Conservation (phyloP, 768 basidiomycete genomes). For the Amanita inopinata region DNA sequence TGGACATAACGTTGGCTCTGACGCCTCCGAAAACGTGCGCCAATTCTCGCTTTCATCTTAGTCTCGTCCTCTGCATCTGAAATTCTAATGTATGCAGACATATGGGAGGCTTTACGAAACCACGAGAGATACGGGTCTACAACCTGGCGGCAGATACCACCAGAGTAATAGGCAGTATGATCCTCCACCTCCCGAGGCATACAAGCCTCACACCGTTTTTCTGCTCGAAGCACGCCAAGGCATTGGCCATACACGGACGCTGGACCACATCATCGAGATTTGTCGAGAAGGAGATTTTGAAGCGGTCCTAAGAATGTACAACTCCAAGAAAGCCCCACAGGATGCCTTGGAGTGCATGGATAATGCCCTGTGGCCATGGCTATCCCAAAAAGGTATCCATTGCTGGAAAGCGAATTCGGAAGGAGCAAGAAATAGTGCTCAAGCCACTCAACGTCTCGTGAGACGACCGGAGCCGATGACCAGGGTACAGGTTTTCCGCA, state of each 20-base stretch:
- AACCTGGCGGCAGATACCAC: no score
- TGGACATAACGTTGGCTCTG: constrained; percentile 24
- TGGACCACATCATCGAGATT: not conserved
- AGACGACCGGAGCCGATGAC: not conserved
- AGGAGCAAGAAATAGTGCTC: not conserved
- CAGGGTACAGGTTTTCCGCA: no score
- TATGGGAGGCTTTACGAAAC: no score
- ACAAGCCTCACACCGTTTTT: constrained; percentile 29
- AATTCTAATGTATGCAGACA: no score
- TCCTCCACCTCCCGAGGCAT: constrained; percentile 23
- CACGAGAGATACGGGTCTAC: no score
- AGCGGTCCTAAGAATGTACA: not conserved
- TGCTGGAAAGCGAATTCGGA: no score
- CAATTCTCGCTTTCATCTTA: not conserved
- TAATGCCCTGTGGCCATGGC: not conserved
- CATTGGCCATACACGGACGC: not conserved
- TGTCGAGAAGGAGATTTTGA: not conserved
- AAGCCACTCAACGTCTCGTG: not conserved
- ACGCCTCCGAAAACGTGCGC: constrained; percentile 29
- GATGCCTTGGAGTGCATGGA: not conserved
- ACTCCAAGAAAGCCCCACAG: not conserved
- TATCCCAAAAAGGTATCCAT: not conserved
- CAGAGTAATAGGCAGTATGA: no score
- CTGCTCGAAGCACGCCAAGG: constrained; percentile 25
- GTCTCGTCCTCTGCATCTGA: not conserved